Conservation (phyloP, 2,329 filamentous ascomycete species). For the Neurospora crassa region DNA sequence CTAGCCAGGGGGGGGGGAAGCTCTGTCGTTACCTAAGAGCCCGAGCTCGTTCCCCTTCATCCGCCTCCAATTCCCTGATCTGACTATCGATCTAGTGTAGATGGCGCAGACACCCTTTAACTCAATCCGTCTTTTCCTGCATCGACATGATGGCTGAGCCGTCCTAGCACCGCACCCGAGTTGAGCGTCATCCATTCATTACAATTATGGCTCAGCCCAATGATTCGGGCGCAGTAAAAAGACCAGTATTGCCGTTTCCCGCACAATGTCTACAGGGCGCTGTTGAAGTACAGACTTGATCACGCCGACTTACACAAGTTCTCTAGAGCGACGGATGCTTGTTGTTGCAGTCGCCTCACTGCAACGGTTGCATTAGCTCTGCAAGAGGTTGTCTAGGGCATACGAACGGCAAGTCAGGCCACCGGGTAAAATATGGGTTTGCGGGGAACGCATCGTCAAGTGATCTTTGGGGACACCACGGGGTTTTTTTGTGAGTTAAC, state of each 20-base stretch:
- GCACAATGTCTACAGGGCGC: neutral
- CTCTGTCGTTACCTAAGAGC: neutral
- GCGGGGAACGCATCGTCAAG: neutral
- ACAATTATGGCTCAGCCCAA: neutral
- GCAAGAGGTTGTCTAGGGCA: neutral
- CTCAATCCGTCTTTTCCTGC: neutral
- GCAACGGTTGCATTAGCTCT: neutral
- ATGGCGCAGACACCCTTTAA: neutral
- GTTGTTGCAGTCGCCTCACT: neutral
- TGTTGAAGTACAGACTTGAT: neutral
- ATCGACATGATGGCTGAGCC: neutral
- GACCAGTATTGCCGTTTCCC: neutral
- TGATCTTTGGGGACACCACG: neutral
- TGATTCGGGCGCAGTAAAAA: neutral
- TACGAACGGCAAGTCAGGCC: neutral
- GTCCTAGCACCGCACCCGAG: neutral
- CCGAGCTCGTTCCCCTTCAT: neutral
- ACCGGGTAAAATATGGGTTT: neutral
- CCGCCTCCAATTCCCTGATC: neutral
- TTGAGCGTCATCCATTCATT: neutral
- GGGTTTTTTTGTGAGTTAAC: neutral
- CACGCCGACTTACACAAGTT: neutral
- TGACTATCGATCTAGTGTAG: neutral
- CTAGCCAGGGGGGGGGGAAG: neutral
- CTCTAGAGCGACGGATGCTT: neutral